phyloP scores from a whole-genome alignment of 176 grass and related monocot species.

The Cenchrus fungigraminus region DNA sequence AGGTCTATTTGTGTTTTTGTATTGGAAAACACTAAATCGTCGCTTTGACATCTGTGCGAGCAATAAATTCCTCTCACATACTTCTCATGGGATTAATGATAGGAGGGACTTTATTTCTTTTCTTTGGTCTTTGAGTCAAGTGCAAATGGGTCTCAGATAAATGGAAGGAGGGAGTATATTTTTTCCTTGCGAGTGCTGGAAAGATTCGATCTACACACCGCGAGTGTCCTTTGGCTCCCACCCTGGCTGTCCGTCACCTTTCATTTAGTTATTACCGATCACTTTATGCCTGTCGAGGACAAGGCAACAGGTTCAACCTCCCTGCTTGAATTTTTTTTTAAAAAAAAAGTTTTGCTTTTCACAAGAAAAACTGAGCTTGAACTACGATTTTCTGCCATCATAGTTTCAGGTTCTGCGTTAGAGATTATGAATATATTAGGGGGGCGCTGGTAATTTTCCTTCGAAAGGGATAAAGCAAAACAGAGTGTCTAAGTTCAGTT shows the following conservation, averaged over 20 bases:
- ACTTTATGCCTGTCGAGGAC: conserved; percentile 6
- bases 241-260: conserved; percentile 24
- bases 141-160: too few species aligned
- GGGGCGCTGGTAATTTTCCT: neutral
- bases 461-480: neutral
- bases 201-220: conserved; percentile 30
- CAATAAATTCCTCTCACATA: too few species aligned
- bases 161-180: too few species aligned
- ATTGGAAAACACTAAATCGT: too few species aligned
- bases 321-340: neutral
- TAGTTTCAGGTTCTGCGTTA: neutral
- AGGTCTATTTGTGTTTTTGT: too few species aligned
- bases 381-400: neutral
- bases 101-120: too few species aligned
- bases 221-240: conserved; percentile 24
- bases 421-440: neutral
- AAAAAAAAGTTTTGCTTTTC: neutral
- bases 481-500: neutral
- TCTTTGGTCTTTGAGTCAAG: too few species aligned
- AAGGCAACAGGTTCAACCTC: neutral
- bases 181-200: neutral
- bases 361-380: neutral
- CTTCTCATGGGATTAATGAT: too few species aligned
- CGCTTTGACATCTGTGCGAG: too few species aligned
- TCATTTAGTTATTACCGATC: neutral